A percentile compares a stretch with the other conserved stretches of the same genome.
Conservation (phyloP, 116 monocot genomes). For the Dioscorea cayenensis region DNA sequence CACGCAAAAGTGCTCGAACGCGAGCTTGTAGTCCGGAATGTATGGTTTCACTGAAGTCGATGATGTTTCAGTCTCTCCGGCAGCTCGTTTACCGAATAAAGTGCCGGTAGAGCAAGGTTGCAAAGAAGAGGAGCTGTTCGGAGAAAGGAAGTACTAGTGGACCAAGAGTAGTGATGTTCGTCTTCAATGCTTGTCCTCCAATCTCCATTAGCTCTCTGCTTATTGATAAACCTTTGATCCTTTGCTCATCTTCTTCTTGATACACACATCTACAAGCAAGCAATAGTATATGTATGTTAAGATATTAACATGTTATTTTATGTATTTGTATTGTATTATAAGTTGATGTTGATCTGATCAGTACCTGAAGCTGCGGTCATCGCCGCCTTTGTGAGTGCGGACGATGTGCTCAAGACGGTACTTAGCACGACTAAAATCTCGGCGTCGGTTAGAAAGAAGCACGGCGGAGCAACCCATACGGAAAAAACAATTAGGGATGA, state of each 20-base stretch:
- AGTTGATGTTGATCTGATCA: neutral
- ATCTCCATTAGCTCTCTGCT: slow-evolving; percentile 89
- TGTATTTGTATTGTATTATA: too few species aligned
- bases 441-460: slow-evolving; percentile 76
- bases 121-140: slow-evolving; percentile 91
- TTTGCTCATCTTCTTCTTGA: slow-evolving; percentile 82
- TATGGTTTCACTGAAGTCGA: slow-evolving; percentile 36
- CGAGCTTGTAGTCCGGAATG: slow-evolving; percentile 91
- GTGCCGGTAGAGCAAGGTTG: slow-evolving; percentile 60
- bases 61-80: neutral
- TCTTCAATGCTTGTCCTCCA: slow-evolving; percentile 78
- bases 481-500: slow-evolving; percentile 95
- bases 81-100: slow-evolving; percentile 32
- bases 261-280: slow-evolving; percentile 45
- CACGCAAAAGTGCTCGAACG: slow-evolving; percentile 87
- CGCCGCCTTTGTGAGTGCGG: slow-evolving; percentile 90
- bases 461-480: slow-evolving; percentile 86
- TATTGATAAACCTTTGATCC: slow-evolving; percentile 73
- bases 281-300: too few species aligned
- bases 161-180: slow-evolving; percentile 93
- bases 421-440: slow-evolving; percentile 80
- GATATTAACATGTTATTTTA: too few species aligned
- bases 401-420: slow-evolving; percentile 91
- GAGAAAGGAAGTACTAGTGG: slow-evolving; percentile 97
- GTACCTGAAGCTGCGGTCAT: slow-evolving; percentile 92